phyloP scores from a whole-genome alignment of 164 flowering plant genomes.

The Dillenia suffruticosa region DNA sequence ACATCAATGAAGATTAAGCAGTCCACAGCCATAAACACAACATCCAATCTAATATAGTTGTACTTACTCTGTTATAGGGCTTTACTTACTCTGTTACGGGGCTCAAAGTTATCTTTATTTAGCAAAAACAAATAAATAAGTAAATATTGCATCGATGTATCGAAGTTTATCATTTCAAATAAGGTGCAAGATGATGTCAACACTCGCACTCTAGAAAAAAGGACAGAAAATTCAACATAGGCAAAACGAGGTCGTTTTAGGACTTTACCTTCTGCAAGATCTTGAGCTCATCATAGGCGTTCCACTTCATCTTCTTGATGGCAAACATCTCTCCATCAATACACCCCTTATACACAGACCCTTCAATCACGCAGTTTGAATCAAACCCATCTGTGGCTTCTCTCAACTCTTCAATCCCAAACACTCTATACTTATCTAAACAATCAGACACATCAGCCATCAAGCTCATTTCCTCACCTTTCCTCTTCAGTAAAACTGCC shows the following conservation, averaged over 20 bases:
- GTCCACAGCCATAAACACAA: too few relatives aligned
- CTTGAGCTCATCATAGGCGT: slow-evolving; percentile 87
- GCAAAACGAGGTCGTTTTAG: not conserved
- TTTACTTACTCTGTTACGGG: too few relatives aligned
- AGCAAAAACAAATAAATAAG: too few relatives aligned
- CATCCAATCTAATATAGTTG: too few relatives aligned
- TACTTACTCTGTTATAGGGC: too few relatives aligned
- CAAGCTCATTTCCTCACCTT: slow-evolving; percentile 19
- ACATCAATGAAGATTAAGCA: too few relatives aligned
- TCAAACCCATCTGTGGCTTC: slow-evolving; percentile 68
- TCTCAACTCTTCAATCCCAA: slow-evolving; percentile 53
- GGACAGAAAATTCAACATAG: not conserved
- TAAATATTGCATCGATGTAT: too few relatives aligned
- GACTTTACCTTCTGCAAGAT: slow-evolving; percentile 83
- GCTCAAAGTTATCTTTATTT: too few relatives aligned
- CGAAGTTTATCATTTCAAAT: too few relatives aligned
- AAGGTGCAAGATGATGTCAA: too few relatives aligned
- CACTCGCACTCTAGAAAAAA: not conserved
- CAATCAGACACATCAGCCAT: slow-evolving; percentile 85
- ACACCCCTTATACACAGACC: slow-evolving; percentile 73
- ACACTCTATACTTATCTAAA: slow-evolving; percentile 86
- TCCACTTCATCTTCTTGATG: slow-evolving; percentile 95
- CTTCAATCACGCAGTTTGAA: slow-evolving; percentile 52
- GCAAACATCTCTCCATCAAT: slow-evolving; percentile 62
- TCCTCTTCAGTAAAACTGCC: slow-evolving; percentile 1